phyloP scores from a whole-genome alignment of 2,329 filamentous ascomycete species.

The Aspergillus puulaauensis region DNA sequence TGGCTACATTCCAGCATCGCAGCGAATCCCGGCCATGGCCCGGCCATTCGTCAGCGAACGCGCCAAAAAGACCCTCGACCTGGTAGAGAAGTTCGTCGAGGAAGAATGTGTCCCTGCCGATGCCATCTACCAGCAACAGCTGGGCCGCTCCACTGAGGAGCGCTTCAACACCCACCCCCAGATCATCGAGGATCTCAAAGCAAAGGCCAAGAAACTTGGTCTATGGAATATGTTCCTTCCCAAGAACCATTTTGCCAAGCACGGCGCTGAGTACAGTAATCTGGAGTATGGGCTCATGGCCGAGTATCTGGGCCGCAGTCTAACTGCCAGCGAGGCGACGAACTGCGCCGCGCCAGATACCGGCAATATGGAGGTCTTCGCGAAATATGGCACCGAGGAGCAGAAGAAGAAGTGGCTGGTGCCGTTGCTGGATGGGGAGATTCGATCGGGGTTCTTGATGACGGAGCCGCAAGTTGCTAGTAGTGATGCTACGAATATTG shows the following conservation, averaged over 20 bases:
- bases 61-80: slow-evolving; percentile 79
- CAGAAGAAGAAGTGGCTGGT: slow-evolving; percentile 83
- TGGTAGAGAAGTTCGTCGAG: slow-evolving; percentile 92
- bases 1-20: not conserved
- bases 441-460: slow-evolving; percentile 89
- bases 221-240: slow-evolving; percentile 99
- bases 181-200: slow-evolving; percentile 87
- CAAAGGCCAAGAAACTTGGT: slow-evolving; percentile 75
- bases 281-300: slow-evolving; percentile 98
- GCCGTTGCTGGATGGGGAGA: slow-evolving; percentile 78
- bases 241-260: slow-evolving; percentile 82
- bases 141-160: slow-evolving; percentile 66
- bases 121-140: slow-evolving; percentile 73
- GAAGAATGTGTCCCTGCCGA: slow-evolving; percentile 92
- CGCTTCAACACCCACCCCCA: slow-evolving; percentile 79
- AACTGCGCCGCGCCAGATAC: slow-evolving; percentile 92
- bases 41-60: slow-evolving; percentile 72
- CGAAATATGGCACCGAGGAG: slow-evolving; percentile 82
- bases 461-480: slow-evolving; percentile 87
- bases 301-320: slow-evolving; percentile 88
- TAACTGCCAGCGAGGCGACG: slow-evolving; percentile 68
- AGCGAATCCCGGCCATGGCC: slow-evolving; percentile 57
- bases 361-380: slow-evolving; percentile 92
- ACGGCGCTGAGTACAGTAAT: slow-evolving; percentile 92
- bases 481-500: slow-evolving; percentile 89